These are phyloP conservation scores for Pseudopithomyces chartarum DNA, from an alignment of 2,329 filamentous ascomycete species.

Conservation along the genomic window DNA sequence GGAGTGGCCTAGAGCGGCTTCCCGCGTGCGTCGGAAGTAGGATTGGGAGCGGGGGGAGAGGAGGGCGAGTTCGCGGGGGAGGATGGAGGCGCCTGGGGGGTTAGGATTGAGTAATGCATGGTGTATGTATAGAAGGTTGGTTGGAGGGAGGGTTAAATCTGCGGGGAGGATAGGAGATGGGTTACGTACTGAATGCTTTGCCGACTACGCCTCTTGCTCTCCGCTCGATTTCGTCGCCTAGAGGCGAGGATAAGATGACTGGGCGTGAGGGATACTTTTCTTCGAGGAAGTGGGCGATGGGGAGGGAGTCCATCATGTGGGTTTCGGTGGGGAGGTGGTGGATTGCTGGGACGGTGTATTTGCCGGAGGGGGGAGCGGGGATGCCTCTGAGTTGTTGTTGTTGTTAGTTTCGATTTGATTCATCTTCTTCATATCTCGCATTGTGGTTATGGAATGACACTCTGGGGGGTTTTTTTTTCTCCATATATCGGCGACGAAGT, in stretches of 20 bases:
- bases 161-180: no score
- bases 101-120: no score
- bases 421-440: no score
- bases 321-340: constrained; percentile 47
- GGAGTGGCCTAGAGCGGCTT: constrained; percentile 39
- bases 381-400: no score
- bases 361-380: constrained; percentile 27
- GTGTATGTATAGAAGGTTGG: no score
- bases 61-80: constrained; percentile 47
- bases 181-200: constrained; percentile 22
- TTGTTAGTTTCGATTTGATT: no score
- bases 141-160: no score
- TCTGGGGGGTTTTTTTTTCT: no score
- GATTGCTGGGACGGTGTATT: constrained; percentile 51
- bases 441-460: no score
- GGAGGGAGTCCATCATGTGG: constrained; percentile 48
- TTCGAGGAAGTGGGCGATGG: constrained; percentile 50
- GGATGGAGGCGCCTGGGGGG: constrained; percentile 26
- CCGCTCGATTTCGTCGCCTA: constrained; percentile 41
- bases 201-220: constrained; percentile 37
- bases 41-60: constrained; percentile 44
- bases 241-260: constrained; percentile 42
- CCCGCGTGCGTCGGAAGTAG: constrained; percentile 49
- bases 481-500: background rate
- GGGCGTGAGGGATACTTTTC: constrained; percentile 46